These are phyloP conservation scores for Saccharomycopsis fermentans DNA, from an alignment of 805 yeast species.

Conservation along the genomic window DNA sequence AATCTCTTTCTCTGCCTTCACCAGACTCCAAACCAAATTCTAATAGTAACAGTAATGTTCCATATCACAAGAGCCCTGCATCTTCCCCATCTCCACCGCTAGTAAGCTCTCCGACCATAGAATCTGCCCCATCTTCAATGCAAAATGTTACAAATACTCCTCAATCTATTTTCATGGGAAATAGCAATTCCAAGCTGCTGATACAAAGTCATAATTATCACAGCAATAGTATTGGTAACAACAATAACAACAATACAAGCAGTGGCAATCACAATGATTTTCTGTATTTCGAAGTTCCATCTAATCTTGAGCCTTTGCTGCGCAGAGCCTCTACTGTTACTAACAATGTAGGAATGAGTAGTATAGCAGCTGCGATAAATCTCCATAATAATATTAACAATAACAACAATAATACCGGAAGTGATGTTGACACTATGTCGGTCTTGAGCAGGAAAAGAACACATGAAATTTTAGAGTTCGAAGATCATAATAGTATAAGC, in stretches of 20 bases:
- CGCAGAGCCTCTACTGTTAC: neutral
- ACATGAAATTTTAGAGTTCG: constrained; percentile 15
- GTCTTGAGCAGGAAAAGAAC: constrained; percentile 16
- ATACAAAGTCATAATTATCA: neutral
- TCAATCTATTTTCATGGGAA: neutral
- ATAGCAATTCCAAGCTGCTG: neutral
- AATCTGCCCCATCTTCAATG: neutral
- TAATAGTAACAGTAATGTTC: neutral
- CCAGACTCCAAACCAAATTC: neutral
- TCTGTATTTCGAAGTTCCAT: neutral
- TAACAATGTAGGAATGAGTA: neutral
- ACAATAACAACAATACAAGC: neutral
- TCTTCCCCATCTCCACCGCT: neutral
- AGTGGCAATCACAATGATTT: neutral
- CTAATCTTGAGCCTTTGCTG: neutral
- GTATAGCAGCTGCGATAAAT: neutral
- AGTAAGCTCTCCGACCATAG: neutral
- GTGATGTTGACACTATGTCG: constrained; percentile 1
- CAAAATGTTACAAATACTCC: neutral
- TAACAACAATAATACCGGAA: neutral
- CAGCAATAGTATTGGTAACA: neutral
- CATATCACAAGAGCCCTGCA: neutral
- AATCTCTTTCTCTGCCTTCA: neutral
- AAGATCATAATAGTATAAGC: neutral
- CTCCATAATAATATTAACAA: neutral